Evolutionary conservation across 441 rosid genomes (phyloP), one percentile per base, ranked within the genome.

Genomic region (Brassica hybrid): DNA sequence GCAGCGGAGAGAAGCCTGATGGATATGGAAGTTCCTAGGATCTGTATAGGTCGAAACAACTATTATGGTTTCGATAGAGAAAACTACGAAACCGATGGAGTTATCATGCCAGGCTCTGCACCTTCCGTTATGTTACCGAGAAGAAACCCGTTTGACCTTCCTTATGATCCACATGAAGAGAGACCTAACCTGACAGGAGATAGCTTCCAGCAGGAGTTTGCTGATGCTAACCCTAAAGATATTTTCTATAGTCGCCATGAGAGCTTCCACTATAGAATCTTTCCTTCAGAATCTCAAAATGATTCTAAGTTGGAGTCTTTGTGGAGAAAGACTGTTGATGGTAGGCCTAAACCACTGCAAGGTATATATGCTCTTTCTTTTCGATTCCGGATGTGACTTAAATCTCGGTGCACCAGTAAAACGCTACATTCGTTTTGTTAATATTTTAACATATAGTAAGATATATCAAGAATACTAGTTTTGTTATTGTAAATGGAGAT

Each of bases 141-240:
- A 27, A 79, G 86, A 74, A 92, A 92, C 71, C 97, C 99, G 1
- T 93, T 96, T 56, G 98, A 96, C 75, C 86, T 93, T 73, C 98
- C 98, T 3, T 93, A 94, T 4, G 99, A 91, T 13, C 93, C 95
- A 14, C 75, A 30, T 0, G 99, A 95, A 84, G 99, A 93, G 84
- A 93, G 86, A 56, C 98, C 97, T 0, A 79, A 89, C 73, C 85
- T 93, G n/a, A 84, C 78, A 58, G 88, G 83, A 48, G 97, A 89
- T 45, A 83, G 89, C 72, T 92, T 94, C 70, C 91, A 85, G 16
- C 84, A 87, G 56, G 98, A 96, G 72, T 86, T 91, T 85, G 66
- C 83, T 65, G 73, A 76, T 21, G 58, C 84, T 41, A 81, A 70
- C 21, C 93, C 82, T 23, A 91, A 82, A 74, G 96, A 93, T 7